Base-by-base conservation (phyloP, 768 basidiomycete genomes). In the Rhizopogon vesiculosus region DNA sequence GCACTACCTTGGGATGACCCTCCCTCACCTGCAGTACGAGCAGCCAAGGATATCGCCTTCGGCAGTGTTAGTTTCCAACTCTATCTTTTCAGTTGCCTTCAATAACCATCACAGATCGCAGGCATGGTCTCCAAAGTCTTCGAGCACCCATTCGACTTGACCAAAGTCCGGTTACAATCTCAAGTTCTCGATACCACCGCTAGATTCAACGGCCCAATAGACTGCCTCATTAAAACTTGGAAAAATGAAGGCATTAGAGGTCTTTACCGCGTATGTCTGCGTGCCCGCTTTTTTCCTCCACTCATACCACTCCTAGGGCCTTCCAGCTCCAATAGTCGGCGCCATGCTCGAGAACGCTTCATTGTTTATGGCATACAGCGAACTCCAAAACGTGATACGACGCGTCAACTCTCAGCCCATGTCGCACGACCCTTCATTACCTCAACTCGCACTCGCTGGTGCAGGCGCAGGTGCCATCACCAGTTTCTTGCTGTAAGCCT, bases 91-190 rank as follows among this genome's bases (percentile, higher is more conserved):
- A 40, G 7, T 45, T 39, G 41, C 55, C 19, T 33, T 3, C 48
- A 18, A 28, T 48, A 18, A 58, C 22, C 44, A 18, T 40, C 45
- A 25, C 46, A 93, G 91, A 72, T 84, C 54, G 91, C 94, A 54
- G 95, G 95, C 25, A 93, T 96, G 77, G 76, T 82, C 8, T 87
- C 93, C 45, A 85, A 87, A 68, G 76, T 93, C 15, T 86, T 97
- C 59, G 94, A 96, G 73, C 93, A 97, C 67, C 96, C 96, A 1
- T 93, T 96, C 64, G 95, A 98, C 71, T 81, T 98, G 38, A 89
- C 93, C 54, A 98, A 97, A 74, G 95, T 97, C 56, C 83, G 95
- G 48, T 78, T 98, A 42, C 96, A 98, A 70, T 83, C 91, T 1
- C 96, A 98, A 65, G 86, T 95, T 12, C 77, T 95, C 53, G 84